Evolutionary conservation across 768 basidiomycete genomes (phyloP).

Genomic region (Rhodotorula taiwanensis): DNA sequence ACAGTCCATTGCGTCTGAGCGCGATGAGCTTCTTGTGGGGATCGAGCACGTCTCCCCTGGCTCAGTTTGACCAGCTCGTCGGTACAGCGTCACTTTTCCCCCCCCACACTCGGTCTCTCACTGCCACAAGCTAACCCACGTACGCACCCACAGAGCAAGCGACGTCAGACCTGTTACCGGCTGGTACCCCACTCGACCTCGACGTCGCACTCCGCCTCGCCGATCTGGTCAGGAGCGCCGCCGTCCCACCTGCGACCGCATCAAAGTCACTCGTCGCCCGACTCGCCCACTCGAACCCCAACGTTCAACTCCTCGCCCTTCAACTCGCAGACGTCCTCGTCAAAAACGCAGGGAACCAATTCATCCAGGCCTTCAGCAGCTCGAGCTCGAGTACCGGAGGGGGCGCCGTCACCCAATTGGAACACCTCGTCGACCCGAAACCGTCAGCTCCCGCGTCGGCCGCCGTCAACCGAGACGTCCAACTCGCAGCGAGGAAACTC

Average conservation of each 20-base stretch:
- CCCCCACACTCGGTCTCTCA: not conserved
- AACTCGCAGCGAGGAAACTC: conserved; percentile 57
- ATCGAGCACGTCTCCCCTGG: not conserved
- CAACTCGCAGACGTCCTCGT: conserved; percentile 84
- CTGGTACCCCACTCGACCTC: conserved; percentile 80
- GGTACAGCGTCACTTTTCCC: conserved; percentile 1
- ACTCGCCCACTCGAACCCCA: conserved; percentile 88
- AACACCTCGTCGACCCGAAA: conserved; percentile 23
- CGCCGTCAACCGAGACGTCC: conserved; percentile 63
- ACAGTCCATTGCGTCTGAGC: not conserved
- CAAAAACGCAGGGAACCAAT: conserved; percentile 95
- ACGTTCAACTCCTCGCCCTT: conserved; percentile 44
- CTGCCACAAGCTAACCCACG: not conserved
- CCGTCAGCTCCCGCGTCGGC: conserved; percentile 1
- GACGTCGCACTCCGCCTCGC: conserved; percentile 82
- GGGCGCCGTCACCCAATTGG: conserved; percentile 12
- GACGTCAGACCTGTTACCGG: conserved; percentile 80
- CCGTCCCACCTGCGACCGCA: conserved; percentile 72
- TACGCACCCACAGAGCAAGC: conserved; percentile 62
- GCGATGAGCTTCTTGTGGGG: conserved; percentile 34
- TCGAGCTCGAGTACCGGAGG: conserved; percentile 9
- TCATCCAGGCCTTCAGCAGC: conserved; percentile 65
- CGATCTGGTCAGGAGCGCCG: conserved; percentile 90
- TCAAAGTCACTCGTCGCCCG: conserved; percentile 82
- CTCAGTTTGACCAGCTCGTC: conserved; percentile 20